Conservation (phyloP, 495 filamentous ascomycete genomes). For the Extremus antarcticus region DNA sequence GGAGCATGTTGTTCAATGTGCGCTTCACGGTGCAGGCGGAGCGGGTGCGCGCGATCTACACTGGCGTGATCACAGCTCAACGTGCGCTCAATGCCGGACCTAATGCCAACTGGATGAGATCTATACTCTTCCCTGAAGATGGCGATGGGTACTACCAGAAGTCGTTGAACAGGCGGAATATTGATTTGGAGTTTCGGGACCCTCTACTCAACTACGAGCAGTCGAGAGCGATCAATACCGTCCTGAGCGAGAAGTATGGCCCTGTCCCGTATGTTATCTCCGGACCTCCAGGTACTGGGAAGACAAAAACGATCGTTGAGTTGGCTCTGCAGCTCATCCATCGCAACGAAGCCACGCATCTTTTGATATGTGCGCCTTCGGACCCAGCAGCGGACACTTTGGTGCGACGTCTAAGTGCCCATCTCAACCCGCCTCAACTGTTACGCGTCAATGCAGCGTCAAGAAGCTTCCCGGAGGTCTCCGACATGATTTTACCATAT, state of each 20-base stretch:
- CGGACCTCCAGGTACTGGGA: constrained; percentile 45
- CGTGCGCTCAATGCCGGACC: constrained; percentile 12
- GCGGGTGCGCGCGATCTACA: constrained; percentile 20
- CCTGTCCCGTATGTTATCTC: constrained; percentile 42
- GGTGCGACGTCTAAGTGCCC: constrained; percentile 34
- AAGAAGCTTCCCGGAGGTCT: constrained; percentile 40
- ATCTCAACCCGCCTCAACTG: constrained; percentile 33
- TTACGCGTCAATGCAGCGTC: constrained; percentile 40
- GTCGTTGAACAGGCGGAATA: constrained; percentile 27
- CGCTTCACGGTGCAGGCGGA: constrained; percentile 26
- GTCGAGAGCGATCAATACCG: constrained; percentile 36
- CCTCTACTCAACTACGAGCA: constrained; percentile 42
- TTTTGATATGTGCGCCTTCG: constrained; percentile 47
- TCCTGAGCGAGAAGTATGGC: constrained; percentile 37
- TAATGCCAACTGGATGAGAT: constrained; percentile 31
- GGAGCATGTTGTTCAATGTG: constrained; percentile 32
- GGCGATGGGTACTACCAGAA: constrained; percentile 33
- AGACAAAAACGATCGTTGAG: constrained; percentile 47
- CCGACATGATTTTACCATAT: constrained; percentile 35
- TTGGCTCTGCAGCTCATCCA: constrained; percentile 27
- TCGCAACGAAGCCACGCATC: constrained; percentile 26
- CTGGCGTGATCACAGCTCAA: constrained; percentile 23
- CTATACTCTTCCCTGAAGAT: constrained; percentile 41
- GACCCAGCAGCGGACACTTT: constrained; percentile 46
- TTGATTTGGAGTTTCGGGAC: constrained; percentile 31